Conservation (phyloP, 2,329 filamentous ascomycete genomes). For the Cercospora sp. region DNA sequence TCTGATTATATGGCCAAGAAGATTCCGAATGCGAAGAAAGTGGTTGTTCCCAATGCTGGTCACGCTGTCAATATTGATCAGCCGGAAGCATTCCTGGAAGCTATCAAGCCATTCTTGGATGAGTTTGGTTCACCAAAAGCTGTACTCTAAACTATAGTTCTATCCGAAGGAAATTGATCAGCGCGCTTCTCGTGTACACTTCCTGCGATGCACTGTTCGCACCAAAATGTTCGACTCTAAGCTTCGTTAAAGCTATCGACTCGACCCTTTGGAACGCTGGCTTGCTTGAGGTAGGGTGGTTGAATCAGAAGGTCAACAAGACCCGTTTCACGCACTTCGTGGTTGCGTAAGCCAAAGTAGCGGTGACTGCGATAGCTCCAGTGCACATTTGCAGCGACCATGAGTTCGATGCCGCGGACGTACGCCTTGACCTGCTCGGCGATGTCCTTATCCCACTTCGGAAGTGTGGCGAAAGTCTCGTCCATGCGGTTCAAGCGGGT, state of each 20-base stretch:
- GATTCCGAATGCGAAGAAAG: conserved; percentile 31
- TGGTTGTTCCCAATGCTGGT: conserved; percentile 31
- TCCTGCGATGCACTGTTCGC: not conserved
- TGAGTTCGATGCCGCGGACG: conserved; percentile 9
- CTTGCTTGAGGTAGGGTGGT: not conserved
- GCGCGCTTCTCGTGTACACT: not conserved
- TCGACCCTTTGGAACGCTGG: not conserved
- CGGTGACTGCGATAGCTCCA: conserved; percentile 15
- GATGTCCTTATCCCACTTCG: not conserved
- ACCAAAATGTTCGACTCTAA: not conserved
- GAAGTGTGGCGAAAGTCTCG: not conserved
- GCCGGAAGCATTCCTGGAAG: conserved; percentile 27
- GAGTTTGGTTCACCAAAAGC: conserved; percentile 8
- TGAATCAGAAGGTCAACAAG: not conserved
- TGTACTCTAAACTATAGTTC: not conserved
- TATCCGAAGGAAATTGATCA: not conserved
- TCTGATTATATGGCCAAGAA: conserved; percentile 36
- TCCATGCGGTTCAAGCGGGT: not conserved
- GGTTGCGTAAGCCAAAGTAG: conserved; percentile 7
- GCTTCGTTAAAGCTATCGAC: not conserved
- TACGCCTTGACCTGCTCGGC: conserved; percentile 4
- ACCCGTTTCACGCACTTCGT: conserved; percentile 2
- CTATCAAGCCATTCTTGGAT: conserved; percentile 23
- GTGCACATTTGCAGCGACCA: conserved; percentile 8
- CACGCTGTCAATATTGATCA: conserved; percentile 35